A percentile compares a stretch with the other conserved stretches of the same genome.
phyloP scores from a whole-genome alignment of 2,329 filamentous ascomycete genomes.

The Sphaerulina populicola region DNA sequence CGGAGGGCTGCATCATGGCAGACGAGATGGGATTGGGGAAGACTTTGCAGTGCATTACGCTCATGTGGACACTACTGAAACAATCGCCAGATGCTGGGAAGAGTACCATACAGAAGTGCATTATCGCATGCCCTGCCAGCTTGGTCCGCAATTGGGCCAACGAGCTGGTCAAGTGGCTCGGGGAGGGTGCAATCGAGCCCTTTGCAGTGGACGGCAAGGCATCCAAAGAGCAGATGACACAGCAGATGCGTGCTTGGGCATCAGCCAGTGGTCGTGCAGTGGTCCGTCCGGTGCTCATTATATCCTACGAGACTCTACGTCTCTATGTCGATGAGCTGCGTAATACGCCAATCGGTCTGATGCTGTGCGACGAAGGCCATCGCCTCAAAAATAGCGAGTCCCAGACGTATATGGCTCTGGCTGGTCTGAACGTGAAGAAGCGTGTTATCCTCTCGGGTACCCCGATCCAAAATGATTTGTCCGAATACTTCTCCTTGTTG shows the following conservation, averaged over 20 bases:
- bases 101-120: slow-evolving; percentile 86
- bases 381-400: slow-evolving; percentile 94
- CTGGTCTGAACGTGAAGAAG: slow-evolving; percentile 78
- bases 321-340: slow-evolving; percentile 85
- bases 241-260: slow-evolving; percentile 89
- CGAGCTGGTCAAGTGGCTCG: slow-evolving; percentile 92
- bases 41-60: slow-evolving; percentile 89
- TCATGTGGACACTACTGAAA: slow-evolving; percentile 94
- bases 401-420: slow-evolving; percentile 86
- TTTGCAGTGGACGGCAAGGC: slow-evolving; percentile 97
- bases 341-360: slow-evolving; percentile 78
- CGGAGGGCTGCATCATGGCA: slow-evolving; percentile 97
- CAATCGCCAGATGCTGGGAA: slow-evolving; percentile 95
- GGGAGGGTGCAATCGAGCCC: slow-evolving; percentile 77
- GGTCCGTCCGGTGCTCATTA: slow-evolving; percentile 87
- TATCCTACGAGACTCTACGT: slow-evolving; percentile 92
- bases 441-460: slow-evolving; percentile 94
- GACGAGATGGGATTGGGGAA: slow-evolving; percentile 98
- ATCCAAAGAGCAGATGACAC: slow-evolving; percentile 82
- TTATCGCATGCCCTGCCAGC: slow-evolving; percentile 94
- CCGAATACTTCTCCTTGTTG: slow-evolving; percentile 91
- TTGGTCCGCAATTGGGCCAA: slow-evolving; percentile 97
- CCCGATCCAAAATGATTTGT: slow-evolving; percentile 96
- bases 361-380: slow-evolving; percentile 95
- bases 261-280: slow-evolving; percentile 83